Conservation (phyloP, 768 basidiomycete species). For the Dictyophora rubrovolvata region DNA sequence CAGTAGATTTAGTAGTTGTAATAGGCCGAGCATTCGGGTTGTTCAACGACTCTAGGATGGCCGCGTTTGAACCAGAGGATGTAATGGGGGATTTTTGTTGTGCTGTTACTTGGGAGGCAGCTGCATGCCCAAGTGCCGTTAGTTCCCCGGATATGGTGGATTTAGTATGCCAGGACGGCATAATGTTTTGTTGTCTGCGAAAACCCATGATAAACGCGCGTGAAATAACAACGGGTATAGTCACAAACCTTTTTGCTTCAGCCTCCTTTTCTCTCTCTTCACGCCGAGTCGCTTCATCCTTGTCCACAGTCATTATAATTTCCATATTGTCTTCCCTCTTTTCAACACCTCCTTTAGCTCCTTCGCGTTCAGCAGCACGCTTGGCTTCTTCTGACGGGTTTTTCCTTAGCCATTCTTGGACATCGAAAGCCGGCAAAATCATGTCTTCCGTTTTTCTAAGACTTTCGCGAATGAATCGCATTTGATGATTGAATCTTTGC, state of each 20-base stretch:
- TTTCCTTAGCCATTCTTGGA: conserved; percentile 8
- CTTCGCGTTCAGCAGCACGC: conserved; percentile 38
- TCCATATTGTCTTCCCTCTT: conserved; percentile 69
- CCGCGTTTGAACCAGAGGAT: conserved; percentile 39
- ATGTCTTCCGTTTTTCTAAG: conserved; percentile 84
- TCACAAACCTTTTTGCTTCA: conserved; percentile 55
- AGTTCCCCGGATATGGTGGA: conserved; percentile 91
- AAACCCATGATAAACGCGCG: neutral
- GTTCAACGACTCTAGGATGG: conserved; percentile 20
- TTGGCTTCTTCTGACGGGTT: conserved; percentile 40
- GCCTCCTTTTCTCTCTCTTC: conserved; percentile 72
- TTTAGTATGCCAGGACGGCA: conserved; percentile 93
- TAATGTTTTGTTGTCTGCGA: conserved; percentile 62
- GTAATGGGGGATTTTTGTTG: conserved; percentile 18
- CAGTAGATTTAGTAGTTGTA: neutral
- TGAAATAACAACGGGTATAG: neutral
- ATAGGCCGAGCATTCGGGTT: neutral
- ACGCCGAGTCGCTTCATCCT: conserved; percentile 67
- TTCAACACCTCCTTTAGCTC: conserved; percentile 48
- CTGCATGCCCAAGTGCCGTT: conserved; percentile 76
- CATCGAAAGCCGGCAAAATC: conserved; percentile 70
- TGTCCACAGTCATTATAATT: conserved; percentile 83
- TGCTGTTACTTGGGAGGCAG: conserved; percentile 44
- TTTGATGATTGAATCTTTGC: conserved; percentile 90
- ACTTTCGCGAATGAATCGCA: conserved; percentile 78